These are phyloP conservation scores for Aphanoascus verrucosus DNA, from an alignment of 2,329 filamentous ascomycete genomes.

Conservation along the genomic window DNA sequence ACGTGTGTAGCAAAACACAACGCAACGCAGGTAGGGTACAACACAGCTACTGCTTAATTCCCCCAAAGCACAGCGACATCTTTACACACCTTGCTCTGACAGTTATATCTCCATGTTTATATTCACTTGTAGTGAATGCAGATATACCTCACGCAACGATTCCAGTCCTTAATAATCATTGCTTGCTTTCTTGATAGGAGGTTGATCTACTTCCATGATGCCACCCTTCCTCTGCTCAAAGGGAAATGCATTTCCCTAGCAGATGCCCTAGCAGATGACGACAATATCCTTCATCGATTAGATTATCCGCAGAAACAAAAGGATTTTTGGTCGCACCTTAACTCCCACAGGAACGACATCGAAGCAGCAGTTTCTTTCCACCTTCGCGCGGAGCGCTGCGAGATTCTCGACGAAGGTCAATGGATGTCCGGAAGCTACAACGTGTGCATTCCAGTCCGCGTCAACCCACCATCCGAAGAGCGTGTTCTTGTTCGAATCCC, in stretches of 20 bases:
- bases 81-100: no score
- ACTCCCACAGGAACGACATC: conserved; percentile 9
- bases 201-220: background rate
- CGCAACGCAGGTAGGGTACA: no score
- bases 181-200: no score
- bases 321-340: conserved; percentile 14
- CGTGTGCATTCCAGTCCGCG: conserved; percentile 13
- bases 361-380: conserved; percentile 16
- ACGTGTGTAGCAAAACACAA: no score
- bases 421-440: conserved; percentile 15
- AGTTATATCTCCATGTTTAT: no score
- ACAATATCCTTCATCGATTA: conserved; percentile 18
- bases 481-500: conserved; percentile 12
- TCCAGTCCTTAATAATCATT: no score
- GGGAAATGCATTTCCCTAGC: conserved; percentile 8
- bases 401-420: conserved; percentile 11
- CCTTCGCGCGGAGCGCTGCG: conserved; percentile 12
- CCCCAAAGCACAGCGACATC: no score
- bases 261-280: conserved; percentile 14
- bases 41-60: no score
- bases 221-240: background rate
- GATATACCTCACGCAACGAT: no score
- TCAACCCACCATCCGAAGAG: background rate
- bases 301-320: conserved; percentile 16
- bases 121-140: no score